Evolutionary conservation across 768 basidiomycete genomes (phyloP), one percentile per base, ranked within the genome.

Genomic region (Hortiboletus flavorubellus): DNA sequence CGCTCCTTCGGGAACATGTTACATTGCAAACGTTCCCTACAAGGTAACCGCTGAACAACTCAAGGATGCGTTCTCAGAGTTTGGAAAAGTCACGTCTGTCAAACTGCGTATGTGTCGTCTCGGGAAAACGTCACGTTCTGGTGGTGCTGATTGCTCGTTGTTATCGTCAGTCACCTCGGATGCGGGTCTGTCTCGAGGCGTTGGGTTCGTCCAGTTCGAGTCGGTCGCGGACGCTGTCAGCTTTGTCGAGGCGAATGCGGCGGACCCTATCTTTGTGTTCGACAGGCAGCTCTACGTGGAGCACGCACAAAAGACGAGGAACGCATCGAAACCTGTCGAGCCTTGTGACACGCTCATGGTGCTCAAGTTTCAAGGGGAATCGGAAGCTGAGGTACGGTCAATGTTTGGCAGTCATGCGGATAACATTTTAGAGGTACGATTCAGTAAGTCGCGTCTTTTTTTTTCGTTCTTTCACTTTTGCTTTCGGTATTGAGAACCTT

Each of bases 11-110:
- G 67, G 67, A 10, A 71, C 70, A 3, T 61, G 84, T 47, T 84
- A 68, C 42, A 59, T 82, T 33, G 78, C 75, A 9, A 85, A 84
- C 58, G n/a, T 85, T n/a, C 80, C 82, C 46, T 88, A 71, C 64
- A 69, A 61, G 16, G 61, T 69, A 38, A 75, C 72, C 2, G 76
- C 74, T 56, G 66, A 64, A 21, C 73, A 81, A 43, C 46, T 85
- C 11, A 53, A 66, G 39, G 72, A 75, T 5, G 68, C 72, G 16
- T 78, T 83, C 59, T 65, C 61, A 21, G 64, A 71, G 26, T 82
- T 77, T 60, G 83, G 82, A 8, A 54, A 67, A 21, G 56, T 84
- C 39, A 53, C 53, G 37, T 59, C 53, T 14, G 60, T 83, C 41
- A 67, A 66, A 35, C 46, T 84, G 42, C 65, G 82, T 81, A 55